phyloP scores from a whole-genome alignment of 1,284 basidiomycete genomes.

The Rhodotorula sp. region DNA sequence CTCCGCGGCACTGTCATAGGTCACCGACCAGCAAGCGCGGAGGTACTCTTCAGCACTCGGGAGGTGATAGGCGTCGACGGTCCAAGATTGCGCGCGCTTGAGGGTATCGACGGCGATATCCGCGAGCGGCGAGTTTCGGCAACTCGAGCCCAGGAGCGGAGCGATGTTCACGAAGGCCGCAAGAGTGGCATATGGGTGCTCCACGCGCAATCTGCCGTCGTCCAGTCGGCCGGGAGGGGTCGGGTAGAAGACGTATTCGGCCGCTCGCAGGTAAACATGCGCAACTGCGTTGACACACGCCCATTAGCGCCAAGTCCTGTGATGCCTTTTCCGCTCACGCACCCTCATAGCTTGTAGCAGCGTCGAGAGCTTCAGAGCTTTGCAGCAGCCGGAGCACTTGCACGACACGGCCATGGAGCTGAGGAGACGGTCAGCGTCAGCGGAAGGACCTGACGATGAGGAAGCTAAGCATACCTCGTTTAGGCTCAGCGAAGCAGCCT shows the following conservation, averaged over 20 bases:
- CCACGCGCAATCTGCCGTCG: not conserved
- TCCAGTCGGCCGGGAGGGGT: not conserved
- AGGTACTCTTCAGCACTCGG: constrained; percentile 35
- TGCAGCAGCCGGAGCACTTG: constrained; percentile 26
- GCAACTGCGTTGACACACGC: constrained; percentile 14
- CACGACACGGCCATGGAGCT: constrained; percentile 33
- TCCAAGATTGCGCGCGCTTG: constrained; percentile 3
- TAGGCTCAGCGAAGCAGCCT: not conserved
- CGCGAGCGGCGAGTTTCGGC: not conserved
- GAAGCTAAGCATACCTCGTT: constrained; percentile 27
- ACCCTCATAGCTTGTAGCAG: constrained; percentile 4
- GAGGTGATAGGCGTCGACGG: constrained; percentile 13
- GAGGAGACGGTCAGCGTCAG: not conserved
- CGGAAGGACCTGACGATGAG: too few species aligned
- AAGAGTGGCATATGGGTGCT: constrained; percentile 25
- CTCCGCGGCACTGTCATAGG: not conserved
- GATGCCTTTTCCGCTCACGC: not conserved
- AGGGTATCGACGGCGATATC: constrained; percentile 12
- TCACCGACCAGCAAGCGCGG: constrained; percentile 19
- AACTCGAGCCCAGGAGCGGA: constrained; percentile 11
- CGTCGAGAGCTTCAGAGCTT: not conserved
- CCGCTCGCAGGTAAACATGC: constrained; percentile 3
- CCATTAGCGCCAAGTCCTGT: not conserved
- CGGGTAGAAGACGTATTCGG: not conserved
- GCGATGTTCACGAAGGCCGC: constrained; percentile 24